Conservation (phyloP, 2,329 filamentous ascomycete genomes). For the Fusarium marasasianum region DNA sequence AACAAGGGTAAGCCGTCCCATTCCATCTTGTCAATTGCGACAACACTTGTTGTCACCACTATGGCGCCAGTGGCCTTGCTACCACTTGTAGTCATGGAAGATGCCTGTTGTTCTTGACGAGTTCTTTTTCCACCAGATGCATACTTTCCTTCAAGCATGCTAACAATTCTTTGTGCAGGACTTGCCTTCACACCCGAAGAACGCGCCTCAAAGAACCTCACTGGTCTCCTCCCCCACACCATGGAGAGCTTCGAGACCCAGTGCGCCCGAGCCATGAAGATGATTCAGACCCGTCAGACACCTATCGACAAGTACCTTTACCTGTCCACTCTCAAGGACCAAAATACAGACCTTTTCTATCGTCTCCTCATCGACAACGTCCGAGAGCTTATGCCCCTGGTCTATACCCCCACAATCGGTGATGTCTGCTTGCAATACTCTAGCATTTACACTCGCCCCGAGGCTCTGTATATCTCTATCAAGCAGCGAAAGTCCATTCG, state of each 20-base stretch:
- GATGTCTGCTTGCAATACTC: slow-evolving; percentile 98
- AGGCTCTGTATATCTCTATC: slow-evolving; percentile 96
- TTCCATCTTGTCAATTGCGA: not conserved
- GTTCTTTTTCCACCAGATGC: not conserved
- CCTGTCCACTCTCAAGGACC: slow-evolving; percentile 77
- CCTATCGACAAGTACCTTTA: slow-evolving; percentile 86
- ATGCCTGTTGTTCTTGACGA: not conserved
- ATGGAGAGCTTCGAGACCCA: slow-evolving; percentile 69
- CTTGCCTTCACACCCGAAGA: slow-evolving; percentile 72
- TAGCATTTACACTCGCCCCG: slow-evolving; percentile 92
- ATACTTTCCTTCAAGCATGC: not conserved
- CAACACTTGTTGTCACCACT: slow-evolving; percentile 28
- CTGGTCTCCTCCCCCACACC: slow-evolving; percentile 71
- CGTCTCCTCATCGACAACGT: slow-evolving; percentile 80
- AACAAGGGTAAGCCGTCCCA: slow-evolving; percentile 65
- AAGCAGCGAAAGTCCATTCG: slow-evolving; percentile 91
- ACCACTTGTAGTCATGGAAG: not conserved
- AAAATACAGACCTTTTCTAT: slow-evolving; percentile 85
- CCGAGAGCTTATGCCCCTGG: slow-evolving; percentile 81
- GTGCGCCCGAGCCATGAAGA: slow-evolving; percentile 74
- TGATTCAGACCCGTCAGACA: slow-evolving; percentile 75
- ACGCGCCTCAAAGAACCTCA: slow-evolving; percentile 71
- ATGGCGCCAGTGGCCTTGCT: slow-evolving; percentile 8
- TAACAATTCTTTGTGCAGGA: slow-evolving; percentile 52
- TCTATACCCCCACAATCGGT: slow-evolving; percentile 91